Conservation (phyloP, 2,329 filamentous ascomycete genomes). For the Colletotrichum godetiae region DNA sequence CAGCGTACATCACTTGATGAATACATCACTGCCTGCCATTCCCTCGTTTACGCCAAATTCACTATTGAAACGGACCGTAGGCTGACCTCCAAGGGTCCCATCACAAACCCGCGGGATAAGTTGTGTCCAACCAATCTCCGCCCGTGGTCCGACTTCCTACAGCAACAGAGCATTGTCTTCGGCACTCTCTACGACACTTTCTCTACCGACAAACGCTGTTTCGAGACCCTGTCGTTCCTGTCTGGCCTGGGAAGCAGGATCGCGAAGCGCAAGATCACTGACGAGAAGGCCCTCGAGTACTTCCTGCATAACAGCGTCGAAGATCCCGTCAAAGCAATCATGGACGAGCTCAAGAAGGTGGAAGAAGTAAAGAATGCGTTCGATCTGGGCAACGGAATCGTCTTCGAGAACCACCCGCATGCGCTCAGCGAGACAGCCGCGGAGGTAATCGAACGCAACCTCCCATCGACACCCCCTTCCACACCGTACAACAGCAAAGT, state of each 20-base stretch:
- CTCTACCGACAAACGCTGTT: slow-evolving; percentile 39
- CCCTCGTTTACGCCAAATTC: slow-evolving; percentile 40
- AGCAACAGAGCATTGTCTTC: slow-evolving; percentile 40
- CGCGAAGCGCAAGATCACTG: slow-evolving; percentile 32
- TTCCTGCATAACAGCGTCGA: slow-evolving; percentile 44
- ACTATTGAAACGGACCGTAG: slow-evolving; percentile 39
- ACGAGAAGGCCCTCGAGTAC: slow-evolving; percentile 45
- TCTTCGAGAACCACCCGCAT: slow-evolving; percentile 46
- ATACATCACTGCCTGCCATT: slow-evolving; percentile 45
- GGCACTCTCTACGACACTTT: slow-evolving; percentile 38
- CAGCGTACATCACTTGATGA: slow-evolving; percentile 43
- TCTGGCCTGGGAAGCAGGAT: slow-evolving; percentile 40
- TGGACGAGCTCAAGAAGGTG: slow-evolving; percentile 42
- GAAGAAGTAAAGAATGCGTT: slow-evolving; percentile 38
- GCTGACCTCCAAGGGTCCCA: slow-evolving; percentile 41
- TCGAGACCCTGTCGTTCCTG: slow-evolving; percentile 42
- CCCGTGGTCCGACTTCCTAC: slow-evolving; percentile 44
- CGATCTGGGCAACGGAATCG: slow-evolving; percentile 42
- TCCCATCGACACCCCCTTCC: slow-evolving; percentile 35
- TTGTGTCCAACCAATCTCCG: slow-evolving; percentile 42
- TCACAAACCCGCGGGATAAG: slow-evolving; percentile 45
- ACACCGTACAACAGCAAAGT: background rate
- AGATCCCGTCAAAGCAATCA: slow-evolving; percentile 44
- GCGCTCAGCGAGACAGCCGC: slow-evolving; percentile 41
- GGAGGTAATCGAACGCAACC: slow-evolving; percentile 42